Evolutionary conservation across 768 basidiomycete species (phyloP).

Genomic region (Astraeus odoratus): DNA sequence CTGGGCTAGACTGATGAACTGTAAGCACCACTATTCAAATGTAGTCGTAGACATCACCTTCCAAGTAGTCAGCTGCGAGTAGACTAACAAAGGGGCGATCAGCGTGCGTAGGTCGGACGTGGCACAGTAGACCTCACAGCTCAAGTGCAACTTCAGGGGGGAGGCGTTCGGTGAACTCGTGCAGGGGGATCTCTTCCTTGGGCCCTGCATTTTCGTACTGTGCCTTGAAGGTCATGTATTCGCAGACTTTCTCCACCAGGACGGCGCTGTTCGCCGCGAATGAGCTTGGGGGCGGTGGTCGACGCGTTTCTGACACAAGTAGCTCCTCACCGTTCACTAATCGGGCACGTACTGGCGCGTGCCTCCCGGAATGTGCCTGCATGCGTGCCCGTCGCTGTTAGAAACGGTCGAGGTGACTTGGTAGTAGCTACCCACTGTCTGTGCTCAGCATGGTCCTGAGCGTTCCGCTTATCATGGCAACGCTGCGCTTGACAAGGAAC

Average conservation of each 20-base stretch:
- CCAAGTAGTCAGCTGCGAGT: constrained; percentile 60
- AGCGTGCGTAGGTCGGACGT: not conserved
- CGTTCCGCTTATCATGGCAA: constrained; percentile 74
- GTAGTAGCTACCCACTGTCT: constrained; percentile 42
- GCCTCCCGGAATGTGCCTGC: constrained; percentile 74
- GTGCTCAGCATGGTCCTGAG: constrained; percentile 76
- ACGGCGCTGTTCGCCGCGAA: constrained; percentile 37
- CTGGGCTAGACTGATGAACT: constrained; percentile 6
- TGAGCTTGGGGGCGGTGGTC: not conserved
- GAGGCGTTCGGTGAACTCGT: constrained; percentile 77
- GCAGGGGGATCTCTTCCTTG: constrained; percentile 71
- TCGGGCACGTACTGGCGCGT: constrained; percentile 56
- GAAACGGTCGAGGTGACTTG: constrained; percentile 3
- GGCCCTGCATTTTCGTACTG: constrained; percentile 64
- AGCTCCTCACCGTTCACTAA: constrained; percentile 58
- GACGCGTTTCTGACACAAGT: not conserved
- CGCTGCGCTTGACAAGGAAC: constrained; percentile 69
- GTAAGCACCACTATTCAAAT: constrained; percentile 1
- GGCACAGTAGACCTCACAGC: constrained; percentile 50
- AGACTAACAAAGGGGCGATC: constrained; percentile 32
- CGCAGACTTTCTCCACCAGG: constrained; percentile 81
- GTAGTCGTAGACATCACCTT: constrained; percentile 35
- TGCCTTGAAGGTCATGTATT: constrained; percentile 83
- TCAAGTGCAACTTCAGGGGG: constrained; percentile 85
- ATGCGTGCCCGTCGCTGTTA: constrained; percentile 5